Evolutionary conservation across 495 filamentous ascomycete species (phyloP).

Genomic region (Hypoxylon subgilvum): DNA sequence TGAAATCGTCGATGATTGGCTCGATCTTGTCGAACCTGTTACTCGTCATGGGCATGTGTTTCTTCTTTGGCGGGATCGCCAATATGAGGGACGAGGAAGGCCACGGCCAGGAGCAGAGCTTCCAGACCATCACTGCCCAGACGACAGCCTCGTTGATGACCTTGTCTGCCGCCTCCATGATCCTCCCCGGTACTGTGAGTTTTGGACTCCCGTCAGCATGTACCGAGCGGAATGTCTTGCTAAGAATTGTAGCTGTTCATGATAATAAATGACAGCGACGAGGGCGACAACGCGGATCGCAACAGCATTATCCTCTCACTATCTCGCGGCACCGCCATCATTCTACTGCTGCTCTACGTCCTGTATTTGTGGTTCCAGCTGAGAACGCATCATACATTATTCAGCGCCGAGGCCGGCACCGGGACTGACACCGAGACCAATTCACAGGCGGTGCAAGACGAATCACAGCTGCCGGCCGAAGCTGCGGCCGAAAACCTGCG

Average conservation of each 20-base stretch:
- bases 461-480: constrained; percentile 29
- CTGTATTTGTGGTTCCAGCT: constrained; percentile 93
- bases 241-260: constrained; percentile 46
- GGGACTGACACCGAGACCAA: no score
- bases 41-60: constrained; percentile 95
- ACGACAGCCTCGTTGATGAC: constrained; percentile 97
- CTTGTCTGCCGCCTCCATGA: constrained; percentile 85
- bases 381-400: constrained; percentile 76
- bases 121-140: constrained; percentile 87
- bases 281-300: constrained; percentile 47
- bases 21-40: constrained; percentile 96
- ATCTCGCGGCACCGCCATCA: constrained; percentile 88
- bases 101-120: constrained; percentile 67
- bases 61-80: constrained; percentile 81
- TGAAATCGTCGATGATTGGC: constrained; percentile 97
- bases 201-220: not conserved
- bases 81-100: constrained; percentile 54
- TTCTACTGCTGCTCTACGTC: constrained; percentile 85
- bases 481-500: constrained; percentile 37
- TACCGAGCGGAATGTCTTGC: constrained; percentile 2
- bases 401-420: constrained; percentile 65
- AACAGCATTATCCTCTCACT: constrained; percentile 75
- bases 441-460: constrained; percentile 13
- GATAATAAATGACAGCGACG: constrained; percentile 46
- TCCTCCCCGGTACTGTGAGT: constrained; percentile 87